A percentile compares a stretch with the other conserved stretches of the same genome.
These are phyloP conservation scores for Penicillium cinerascens DNA, from an alignment of 495 filamentous ascomycete species.

Conservation along the genomic window DNA sequence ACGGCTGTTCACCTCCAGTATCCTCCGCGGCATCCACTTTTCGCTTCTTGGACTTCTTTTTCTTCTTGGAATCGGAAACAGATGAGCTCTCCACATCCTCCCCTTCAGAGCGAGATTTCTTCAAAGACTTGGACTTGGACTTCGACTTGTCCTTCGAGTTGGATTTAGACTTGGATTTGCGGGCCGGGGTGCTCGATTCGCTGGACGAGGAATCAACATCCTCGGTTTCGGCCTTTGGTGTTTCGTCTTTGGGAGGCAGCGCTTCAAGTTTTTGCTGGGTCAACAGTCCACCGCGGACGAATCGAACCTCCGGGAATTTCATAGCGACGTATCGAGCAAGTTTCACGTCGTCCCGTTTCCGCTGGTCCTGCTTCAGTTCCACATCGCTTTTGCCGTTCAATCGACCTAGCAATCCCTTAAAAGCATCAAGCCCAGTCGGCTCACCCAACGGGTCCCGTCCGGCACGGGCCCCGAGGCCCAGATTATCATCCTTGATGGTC, in stretches of 20 bases:
- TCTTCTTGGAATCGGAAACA: constrained; percentile 28
- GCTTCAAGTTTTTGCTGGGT: constrained; percentile 58
- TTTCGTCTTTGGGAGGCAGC: constrained; percentile 16
- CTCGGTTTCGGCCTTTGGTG: constrained; percentile 24
- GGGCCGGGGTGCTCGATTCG: constrained; percentile 2
- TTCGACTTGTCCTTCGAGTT: constrained; percentile 21
- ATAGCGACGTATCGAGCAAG: constrained; percentile 62
- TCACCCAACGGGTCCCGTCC: constrained; percentile 55
- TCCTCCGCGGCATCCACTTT: constrained; percentile 39
- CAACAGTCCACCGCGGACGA: constrained; percentile 76
- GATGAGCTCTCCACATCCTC: constrained; percentile 13
- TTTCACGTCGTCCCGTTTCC: constrained; percentile 57
- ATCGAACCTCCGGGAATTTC: constrained; percentile 71
- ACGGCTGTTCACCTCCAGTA: constrained; percentile 1
- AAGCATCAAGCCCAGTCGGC: constrained; percentile 77
- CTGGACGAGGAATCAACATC: constrained; percentile 1
- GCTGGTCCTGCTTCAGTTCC: constrained; percentile 61
- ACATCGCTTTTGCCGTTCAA: constrained; percentile 82
- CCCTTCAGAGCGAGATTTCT: constrained; percentile 18
- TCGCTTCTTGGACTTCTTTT: constrained; percentile 50
- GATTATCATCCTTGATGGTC: constrained; percentile 78
- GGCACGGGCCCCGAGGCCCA: constrained; percentile 78
- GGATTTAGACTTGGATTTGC: constrained; percentile 5
- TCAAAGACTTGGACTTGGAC: constrained; percentile 23
- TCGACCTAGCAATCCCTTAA: constrained; percentile 79